Base-by-base conservation (phyloP, 129 eudicot genomes). In the Centella asiatica region DNA sequence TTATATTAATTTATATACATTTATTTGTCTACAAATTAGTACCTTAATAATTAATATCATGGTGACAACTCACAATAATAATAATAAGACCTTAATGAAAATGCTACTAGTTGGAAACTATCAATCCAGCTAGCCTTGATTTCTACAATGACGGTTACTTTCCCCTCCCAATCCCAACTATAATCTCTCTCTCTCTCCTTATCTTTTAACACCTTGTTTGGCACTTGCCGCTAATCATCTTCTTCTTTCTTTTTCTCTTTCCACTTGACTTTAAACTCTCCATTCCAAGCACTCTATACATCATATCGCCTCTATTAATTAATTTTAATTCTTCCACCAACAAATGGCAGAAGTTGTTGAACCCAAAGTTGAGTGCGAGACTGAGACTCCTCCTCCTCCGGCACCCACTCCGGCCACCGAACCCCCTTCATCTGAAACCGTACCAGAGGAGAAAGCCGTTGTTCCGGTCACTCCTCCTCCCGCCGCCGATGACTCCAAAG, bases 291-390 rank as follows among this genome's bases (percentile, higher is more conserved):
- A n/a, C n/a, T n/a, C n/a, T n/a, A n/a, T n/a, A n/a, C n/a, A n/a
- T n/a, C n/a, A n/a, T n/a, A n/a, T n/a, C n/a, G n/a, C n/a, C n/a
- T n/a, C n/a, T n/a, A n/a, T n/a, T n/a, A n/a, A n/a, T n/a, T n/a
- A n/a, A n/a, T n/a, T n/a, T n/a, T n/a, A n/a, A n/a, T n/a, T n/a
- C n/a, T n/a, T n/a, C n/a, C n/a, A n/a, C n/a, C 19, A 71, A 40
- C 3, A 40, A 12, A 89, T 86, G 95, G 84, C 92, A 13, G 80
- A 72, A 64, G 87, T 80, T 64, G 93, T 78, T 69, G 65, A 77
- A 44, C 36, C 63, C 28, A 81, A 74, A 74, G 81, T 77, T 0
- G 97, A 80, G 63, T 48, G 77, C 2, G 83, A 81, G 72, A 39
- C 81, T 5, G 88, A 60, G 60, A 56, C 78, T 48, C 59, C 73